Conservation (phyloP, 176 grass and related monocot genomes). For the Musa acuminata region DNA sequence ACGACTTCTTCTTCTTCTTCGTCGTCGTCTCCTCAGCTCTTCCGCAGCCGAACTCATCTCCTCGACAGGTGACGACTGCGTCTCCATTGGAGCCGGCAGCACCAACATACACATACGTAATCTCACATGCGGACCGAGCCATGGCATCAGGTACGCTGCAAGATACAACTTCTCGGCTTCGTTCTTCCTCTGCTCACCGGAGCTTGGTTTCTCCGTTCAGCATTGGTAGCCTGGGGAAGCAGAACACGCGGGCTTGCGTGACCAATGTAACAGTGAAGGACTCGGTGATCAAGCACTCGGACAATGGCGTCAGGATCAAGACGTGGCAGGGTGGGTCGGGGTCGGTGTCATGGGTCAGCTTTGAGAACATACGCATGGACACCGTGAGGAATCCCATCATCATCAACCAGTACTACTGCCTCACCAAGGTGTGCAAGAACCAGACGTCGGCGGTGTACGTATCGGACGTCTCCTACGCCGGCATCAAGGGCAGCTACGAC, state of each 20-base stretch:
- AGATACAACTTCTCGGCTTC: too few species aligned
- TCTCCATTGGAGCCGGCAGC: conserved; percentile 14
- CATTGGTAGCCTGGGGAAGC: conserved; percentile 27
- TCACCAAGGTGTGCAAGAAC: not conserved
- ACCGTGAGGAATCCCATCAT: conserved; percentile 31
- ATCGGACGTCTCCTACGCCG: conserved; percentile 18
- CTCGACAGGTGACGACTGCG: conserved; percentile 12
- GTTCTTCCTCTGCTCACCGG: not conserved
- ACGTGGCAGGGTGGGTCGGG: conserved; percentile 33
- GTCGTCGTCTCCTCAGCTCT: not conserved
- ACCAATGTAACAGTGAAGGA: conserved; percentile 27
- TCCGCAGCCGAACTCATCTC: not conserved
- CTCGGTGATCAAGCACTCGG: conserved; percentile 8
- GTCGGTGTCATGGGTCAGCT: conserved; percentile 21
- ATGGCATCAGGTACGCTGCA: conserved; percentile 5
- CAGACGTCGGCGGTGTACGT: conserved; percentile 23
- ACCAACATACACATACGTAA: conserved; percentile 12
- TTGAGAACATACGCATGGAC: conserved; percentile 24
- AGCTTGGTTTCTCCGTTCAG: conserved; percentile 8
- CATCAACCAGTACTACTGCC: conserved; percentile 39
- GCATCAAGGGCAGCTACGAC: conserved; percentile 29
- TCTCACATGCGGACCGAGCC: conserved; percentile 14
- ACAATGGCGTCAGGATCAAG: conserved; percentile 38
- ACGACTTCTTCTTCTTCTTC: not conserved
- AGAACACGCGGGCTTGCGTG: conserved; percentile 16